A percentile compares a stretch with the other conserved stretches of the same genome.
These are phyloP conservation scores for Stagonosporopsis rhizophila DNA, from an alignment of 2,329 filamentous ascomycete genomes.

Conservation along the genomic window DNA sequence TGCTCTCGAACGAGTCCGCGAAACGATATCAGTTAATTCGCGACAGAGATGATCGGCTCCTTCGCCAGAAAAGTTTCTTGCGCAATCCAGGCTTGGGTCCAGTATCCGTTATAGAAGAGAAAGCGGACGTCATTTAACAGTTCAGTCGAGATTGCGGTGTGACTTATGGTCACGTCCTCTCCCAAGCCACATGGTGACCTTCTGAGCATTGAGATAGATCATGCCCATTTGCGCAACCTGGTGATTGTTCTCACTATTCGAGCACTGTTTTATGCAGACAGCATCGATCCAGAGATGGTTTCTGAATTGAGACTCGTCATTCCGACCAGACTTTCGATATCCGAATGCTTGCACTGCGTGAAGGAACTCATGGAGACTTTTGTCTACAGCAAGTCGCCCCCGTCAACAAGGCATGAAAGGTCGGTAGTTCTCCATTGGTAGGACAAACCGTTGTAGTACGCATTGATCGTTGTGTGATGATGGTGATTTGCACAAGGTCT, in stretches of 20 bases:
- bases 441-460: not conserved
- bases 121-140: not conserved
- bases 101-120: not conserved
- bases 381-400: not conserved
- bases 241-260: not conserved
- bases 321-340: not conserved
- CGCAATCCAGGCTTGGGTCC: not conserved
- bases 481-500: not conserved
- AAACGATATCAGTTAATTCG: not conserved
- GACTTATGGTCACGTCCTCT: not conserved
- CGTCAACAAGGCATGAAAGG: not conserved
- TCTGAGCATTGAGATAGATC: not conserved
- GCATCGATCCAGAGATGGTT: not conserved
- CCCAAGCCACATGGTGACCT: not conserved
- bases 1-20: not conserved
- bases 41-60: not conserved
- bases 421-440: not conserved
- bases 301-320: not conserved
- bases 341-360: not conserved
- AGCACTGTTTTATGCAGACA: not conserved
- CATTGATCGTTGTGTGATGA: not conserved
- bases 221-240: not conserved
- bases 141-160: not conserved
- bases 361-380: not conserved
- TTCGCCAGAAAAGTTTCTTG: not conserved